A percentile compares a stretch with the other conserved stretches of the same genome.
Evolutionary conservation across 2,329 filamentous ascomycete genomes (phyloP).

Genomic region (Bertia moriformis): DNA sequence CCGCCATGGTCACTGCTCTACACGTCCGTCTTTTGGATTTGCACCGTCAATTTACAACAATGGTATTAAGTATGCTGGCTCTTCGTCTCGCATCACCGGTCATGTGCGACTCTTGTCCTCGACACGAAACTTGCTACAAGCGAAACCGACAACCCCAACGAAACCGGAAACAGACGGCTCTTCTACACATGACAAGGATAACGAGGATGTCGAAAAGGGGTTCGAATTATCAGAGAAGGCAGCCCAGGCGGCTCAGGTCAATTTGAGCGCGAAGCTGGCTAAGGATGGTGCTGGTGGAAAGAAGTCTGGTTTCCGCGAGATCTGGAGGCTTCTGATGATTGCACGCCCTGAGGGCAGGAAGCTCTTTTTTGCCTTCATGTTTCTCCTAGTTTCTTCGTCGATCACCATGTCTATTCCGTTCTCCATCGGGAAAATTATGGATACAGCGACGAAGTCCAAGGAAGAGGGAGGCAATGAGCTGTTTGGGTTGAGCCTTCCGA

Average conservation of each 20-base stretch:
- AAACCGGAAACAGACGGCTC: too few species aligned
- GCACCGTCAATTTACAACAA: too few species aligned
- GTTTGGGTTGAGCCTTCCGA: constrained; percentile 70
- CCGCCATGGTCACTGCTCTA: too few species aligned
- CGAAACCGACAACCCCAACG: not conserved
- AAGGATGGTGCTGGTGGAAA: constrained; percentile 56
- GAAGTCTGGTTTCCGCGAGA: constrained; percentile 53
- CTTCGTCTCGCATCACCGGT: too few species aligned
- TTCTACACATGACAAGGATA: constrained; percentile 13
- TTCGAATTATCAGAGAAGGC: constrained; percentile 72
- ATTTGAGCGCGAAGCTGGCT: constrained; percentile 72
- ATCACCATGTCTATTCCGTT: constrained; percentile 96
- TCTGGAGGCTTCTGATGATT: constrained; percentile 78
- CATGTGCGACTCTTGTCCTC: too few species aligned
- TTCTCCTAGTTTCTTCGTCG: constrained; percentile 75
- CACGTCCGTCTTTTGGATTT: too few species aligned
- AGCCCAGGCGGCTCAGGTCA: constrained; percentile 72
- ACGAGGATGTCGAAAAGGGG: constrained; percentile 22
- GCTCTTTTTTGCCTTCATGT: constrained; percentile 65
- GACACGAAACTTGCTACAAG: too few species aligned
- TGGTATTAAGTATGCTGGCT: too few species aligned
- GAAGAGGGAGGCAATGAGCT: constrained; percentile 48
- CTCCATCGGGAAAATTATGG: constrained; percentile 88
- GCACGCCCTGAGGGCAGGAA: constrained; percentile 71
- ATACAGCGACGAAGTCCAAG: constrained; percentile 67